phyloP scores from a whole-genome alignment of 805 yeast species.

The Lipomyces starkeyi region DNA sequence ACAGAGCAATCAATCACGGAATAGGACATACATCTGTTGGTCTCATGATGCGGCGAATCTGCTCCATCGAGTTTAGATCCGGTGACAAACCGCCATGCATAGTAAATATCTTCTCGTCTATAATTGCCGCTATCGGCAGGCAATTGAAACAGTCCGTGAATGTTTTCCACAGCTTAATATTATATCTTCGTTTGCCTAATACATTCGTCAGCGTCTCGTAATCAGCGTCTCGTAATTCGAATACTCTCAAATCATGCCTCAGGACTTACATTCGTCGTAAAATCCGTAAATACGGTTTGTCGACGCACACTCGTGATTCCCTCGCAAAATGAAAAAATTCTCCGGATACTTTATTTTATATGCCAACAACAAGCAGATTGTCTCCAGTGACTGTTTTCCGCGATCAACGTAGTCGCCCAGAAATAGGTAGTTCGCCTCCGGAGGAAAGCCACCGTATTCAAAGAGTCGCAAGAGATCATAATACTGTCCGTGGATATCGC shows the following conservation, averaged over 20 bases:
- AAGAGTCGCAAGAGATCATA: constrained; percentile 92
- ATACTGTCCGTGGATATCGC: constrained; percentile 98
- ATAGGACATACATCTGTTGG: constrained; percentile 73
- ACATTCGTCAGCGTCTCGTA: constrained; percentile 41
- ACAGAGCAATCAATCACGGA: neutral
- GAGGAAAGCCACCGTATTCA: constrained; percentile 98
- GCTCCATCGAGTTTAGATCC: constrained; percentile 96
- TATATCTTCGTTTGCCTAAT: constrained; percentile 83
- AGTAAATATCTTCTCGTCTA: constrained; percentile 95
- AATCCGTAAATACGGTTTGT: constrained; percentile 97
- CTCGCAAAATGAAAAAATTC: constrained; percentile 94
- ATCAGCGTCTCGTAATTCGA: neutral
- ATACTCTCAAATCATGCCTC: neutral
- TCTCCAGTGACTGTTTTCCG: constrained; percentile 96
- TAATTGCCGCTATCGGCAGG: constrained; percentile 96
- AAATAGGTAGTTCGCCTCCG: constrained; percentile 94
- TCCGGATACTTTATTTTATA: constrained; percentile 98
- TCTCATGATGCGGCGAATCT: constrained; percentile 97
- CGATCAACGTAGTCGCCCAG: constrained; percentile 98
- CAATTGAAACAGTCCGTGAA: constrained; percentile 98
- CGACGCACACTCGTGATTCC: constrained; percentile 98
- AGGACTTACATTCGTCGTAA: constrained; percentile 81
- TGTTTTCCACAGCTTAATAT: constrained; percentile 97
- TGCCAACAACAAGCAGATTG: constrained; percentile 92
- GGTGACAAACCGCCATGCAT: constrained; percentile 99